phyloP scores from a whole-genome alignment of 805 yeast species.

The Priceomyces melissophilus region DNA sequence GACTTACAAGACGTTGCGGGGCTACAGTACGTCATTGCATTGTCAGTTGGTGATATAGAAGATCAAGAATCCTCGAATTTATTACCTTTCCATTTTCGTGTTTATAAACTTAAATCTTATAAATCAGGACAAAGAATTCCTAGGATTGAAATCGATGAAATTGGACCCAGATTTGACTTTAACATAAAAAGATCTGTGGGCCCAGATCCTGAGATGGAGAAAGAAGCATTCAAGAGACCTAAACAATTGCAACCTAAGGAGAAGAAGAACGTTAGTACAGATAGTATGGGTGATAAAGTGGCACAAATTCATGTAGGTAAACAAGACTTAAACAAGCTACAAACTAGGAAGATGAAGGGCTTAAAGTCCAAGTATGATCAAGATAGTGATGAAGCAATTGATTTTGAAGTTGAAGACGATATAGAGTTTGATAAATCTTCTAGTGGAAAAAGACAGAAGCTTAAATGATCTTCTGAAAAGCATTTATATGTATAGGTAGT shows the following conservation, averaged over 20 bases:
- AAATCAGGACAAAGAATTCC: constrained; percentile 87
- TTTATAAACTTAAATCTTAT: constrained; percentile 77
- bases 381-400: constrained; percentile 55
- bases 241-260: constrained; percentile 76
- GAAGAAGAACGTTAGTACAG: constrained; percentile 86
- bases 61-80: constrained; percentile 68
- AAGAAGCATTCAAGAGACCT: constrained; percentile 81
- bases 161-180: constrained; percentile 94
- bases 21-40: constrained; percentile 81
- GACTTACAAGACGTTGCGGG: constrained; percentile 91
- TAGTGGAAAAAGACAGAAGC: constrained; percentile 31
- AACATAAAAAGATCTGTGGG: constrained; percentile 81
- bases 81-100: constrained; percentile 86
- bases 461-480: constrained; percentile 8
- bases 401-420: constrained; percentile 30
- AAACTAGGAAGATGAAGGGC: constrained; percentile 99
- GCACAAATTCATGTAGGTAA: constrained; percentile 95
- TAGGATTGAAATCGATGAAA: constrained; percentile 89
- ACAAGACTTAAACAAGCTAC: constrained; percentile 86
- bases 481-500: not conserved
- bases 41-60: constrained; percentile 72
- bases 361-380: constrained; percentile 85
- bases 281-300: constrained; percentile 90
- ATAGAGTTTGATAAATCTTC: constrained; percentile 19
- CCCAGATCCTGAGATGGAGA: constrained; percentile 84